phyloP scores from a whole-genome alignment of 345 rosid genomes.

The Melastoma malabathricum region DNA sequence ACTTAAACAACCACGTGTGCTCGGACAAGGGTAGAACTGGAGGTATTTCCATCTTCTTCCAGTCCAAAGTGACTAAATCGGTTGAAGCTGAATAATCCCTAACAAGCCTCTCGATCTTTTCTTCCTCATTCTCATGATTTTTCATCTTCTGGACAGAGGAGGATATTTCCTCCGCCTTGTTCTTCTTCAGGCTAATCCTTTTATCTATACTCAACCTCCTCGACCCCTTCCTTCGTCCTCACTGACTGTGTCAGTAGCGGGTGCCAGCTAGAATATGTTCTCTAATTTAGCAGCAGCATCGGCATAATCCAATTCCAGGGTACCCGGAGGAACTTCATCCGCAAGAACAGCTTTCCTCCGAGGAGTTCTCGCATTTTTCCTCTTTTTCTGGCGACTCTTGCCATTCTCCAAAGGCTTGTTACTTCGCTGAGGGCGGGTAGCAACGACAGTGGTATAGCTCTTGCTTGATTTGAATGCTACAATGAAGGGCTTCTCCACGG shows the following conservation, averaged over 20 bases:
- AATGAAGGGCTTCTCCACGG: constrained; percentile 34
- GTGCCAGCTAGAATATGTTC: constrained; percentile 66
- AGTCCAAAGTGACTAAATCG: constrained; percentile 64
- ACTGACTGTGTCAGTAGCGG: constrained; percentile 14
- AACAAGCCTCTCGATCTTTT: constrained; percentile 60
- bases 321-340: constrained; percentile 21
- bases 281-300: constrained; percentile 92
- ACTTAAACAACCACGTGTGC: constrained; percentile 81
- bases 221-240: constrained; percentile 31
- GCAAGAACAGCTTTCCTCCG: constrained; percentile 18
- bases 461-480: constrained; percentile 67
- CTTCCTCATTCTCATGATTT: constrained; percentile 26
- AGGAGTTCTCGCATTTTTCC: constrained; percentile 24
- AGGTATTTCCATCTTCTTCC: constrained; percentile 95
- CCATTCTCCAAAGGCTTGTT: constrained; percentile 32
- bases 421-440: constrained; percentile 30
- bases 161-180: constrained; percentile 18
- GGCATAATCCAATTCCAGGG: constrained; percentile 57
- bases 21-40: constrained; percentile 75
- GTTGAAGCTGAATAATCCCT: constrained; percentile 64
- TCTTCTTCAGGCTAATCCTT: constrained; percentile 44
- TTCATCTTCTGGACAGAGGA: constrained; percentile 12
- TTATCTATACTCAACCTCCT: constrained; percentile 62
- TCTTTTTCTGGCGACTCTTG: constrained; percentile 27
- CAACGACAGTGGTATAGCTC: constrained; percentile 27